Evolutionary conservation across 495 filamentous ascomycete species (phyloP).

Genomic region (Penicillium psychrofluorescens): DNA sequence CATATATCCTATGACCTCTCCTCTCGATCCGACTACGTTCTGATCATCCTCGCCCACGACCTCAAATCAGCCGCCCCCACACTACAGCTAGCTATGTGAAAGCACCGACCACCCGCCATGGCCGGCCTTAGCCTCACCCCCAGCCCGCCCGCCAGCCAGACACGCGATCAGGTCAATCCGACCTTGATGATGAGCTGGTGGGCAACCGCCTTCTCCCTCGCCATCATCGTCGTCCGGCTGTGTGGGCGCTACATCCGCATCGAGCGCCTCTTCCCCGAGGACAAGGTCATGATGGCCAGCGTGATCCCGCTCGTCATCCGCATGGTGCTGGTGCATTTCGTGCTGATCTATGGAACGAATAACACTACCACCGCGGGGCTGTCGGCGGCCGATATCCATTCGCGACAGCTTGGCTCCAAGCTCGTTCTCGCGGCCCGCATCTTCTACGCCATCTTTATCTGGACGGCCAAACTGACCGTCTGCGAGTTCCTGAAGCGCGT

Average conservation of each 20-base stretch:
- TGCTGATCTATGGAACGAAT: slow-evolving; percentile 83
- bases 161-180: slow-evolving; percentile 53
- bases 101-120: slow-evolving; percentile 5
- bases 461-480: slow-evolving; percentile 85
- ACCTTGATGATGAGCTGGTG: slow-evolving; percentile 91
- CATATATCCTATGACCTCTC: no score
- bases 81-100: no score
- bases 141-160: slow-evolving; percentile 48
- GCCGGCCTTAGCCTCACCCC: neutral
- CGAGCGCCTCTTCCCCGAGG: slow-evolving; percentile 76
- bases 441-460: slow-evolving; percentile 61
- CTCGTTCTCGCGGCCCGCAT: slow-evolving; percentile 47
- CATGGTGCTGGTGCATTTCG: slow-evolving; percentile 80
- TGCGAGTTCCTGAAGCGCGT: slow-evolving; percentile 86
- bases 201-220: slow-evolving; percentile 75
- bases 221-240: slow-evolving; percentile 72
- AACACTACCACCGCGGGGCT: slow-evolving; percentile 48
- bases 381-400: slow-evolving; percentile 27
- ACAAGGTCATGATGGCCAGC: slow-evolving; percentile 75
- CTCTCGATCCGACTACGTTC: no score
- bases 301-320: slow-evolving; percentile 73
- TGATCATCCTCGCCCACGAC: no score
- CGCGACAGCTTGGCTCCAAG: slow-evolving; percentile 41
- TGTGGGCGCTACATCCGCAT: slow-evolving; percentile 73
- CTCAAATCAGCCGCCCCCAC: no score